Base-by-base conservation (phyloP, 441 rosid species). In the Hura crepitans region DNA sequence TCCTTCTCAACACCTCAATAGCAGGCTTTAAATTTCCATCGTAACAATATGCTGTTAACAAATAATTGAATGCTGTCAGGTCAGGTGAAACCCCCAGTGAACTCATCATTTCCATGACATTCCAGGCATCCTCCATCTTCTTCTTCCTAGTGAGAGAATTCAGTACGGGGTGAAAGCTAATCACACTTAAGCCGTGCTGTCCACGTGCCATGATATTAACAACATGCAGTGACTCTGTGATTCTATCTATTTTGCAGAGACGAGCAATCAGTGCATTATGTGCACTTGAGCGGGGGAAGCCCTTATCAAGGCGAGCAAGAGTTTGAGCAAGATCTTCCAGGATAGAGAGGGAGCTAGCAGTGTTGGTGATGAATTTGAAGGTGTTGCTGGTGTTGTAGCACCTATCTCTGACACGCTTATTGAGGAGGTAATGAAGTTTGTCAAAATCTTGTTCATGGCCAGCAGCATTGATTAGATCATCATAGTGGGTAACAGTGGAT, bases 301-400 rank as follows among this genome's bases (percentile, higher is more conserved):
- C 93, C 17, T 70, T 65, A 71, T 88, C 84, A 30, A 89, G 73
- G 2, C 84, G 83, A 23, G 83, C 70, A 1, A 92, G 75, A 28
- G 85, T 69, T 60, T 79, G 69, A 67, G 68, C 55, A 78, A 92
- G 87, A 22, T 78, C 68, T 46, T 79, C 77, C 25, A 89, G 79
- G 28, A 74, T 12, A 33, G 86, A 75, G 70, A 83, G 74, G 49
- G 91, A 87, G 28, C 77, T 61, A 0, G 68, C 83, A 15, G 80
- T 80, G 72, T 77, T 74, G n/a, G 84, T 76, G 69, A 92, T 79
- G 86, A 90, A 92, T 43, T 74, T 87, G 86, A 88, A 92, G 15
- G 95, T 90, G 27, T 83, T 81, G 61, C 67, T 30, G 39, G 89
- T 86, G 83, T 83, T 88, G 80, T 80, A 87, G 74, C 84, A 85